Evolutionary conservation across 495 filamentous ascomycete species (phyloP), one percentile per base, ranked within the genome.

Genomic region (Recurvomyces mirabilis): DNA sequence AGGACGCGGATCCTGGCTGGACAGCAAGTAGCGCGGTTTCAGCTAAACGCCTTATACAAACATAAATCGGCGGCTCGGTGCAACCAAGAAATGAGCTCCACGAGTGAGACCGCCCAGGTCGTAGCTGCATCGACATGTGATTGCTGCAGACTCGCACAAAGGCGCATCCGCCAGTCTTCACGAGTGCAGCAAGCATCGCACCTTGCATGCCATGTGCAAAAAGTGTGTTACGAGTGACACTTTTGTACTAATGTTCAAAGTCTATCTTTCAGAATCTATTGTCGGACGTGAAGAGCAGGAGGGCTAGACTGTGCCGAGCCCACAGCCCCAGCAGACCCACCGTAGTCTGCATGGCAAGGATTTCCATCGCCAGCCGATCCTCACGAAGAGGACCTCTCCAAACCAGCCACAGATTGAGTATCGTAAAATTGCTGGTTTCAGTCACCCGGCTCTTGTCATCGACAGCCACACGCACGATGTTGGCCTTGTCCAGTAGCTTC

Each of bases 371-470:
- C 13, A 96, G 68, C 28, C 75, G 69, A 61, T 94, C 83, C 59
- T 98, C 91, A 41, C 79, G 74, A 77, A 88, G 78, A 0, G 93
- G 91, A 1, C 91, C 91, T 64, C 85, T 79, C 86, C 86, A 94
- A 20, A 96, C 84, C 37, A 98, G 64, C 91, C 89, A 98, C 32
- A 98, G 71, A 56, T 98, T 98, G 44, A 98, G 60, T 14, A 96
- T 72, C 0, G 91, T 98, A 40, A 98, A 68, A 53, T 98, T 98
- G n/a, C 73, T 82, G 11, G 76, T 89, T 59, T 93, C 82, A 5
- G 74, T 65, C 52, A 95, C 84, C 50, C 70, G 59, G 0, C 83
- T 86, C 24, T 79, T 63, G 20, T 73, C 66, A 49, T 91, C 74
- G 36, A 60, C 71, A 53, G 72, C 71, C 12, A 94, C 62, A 12